phyloP scores from a whole-genome alignment of 352 stramenopile genomes.

The Phytophthora constricta region DNA sequence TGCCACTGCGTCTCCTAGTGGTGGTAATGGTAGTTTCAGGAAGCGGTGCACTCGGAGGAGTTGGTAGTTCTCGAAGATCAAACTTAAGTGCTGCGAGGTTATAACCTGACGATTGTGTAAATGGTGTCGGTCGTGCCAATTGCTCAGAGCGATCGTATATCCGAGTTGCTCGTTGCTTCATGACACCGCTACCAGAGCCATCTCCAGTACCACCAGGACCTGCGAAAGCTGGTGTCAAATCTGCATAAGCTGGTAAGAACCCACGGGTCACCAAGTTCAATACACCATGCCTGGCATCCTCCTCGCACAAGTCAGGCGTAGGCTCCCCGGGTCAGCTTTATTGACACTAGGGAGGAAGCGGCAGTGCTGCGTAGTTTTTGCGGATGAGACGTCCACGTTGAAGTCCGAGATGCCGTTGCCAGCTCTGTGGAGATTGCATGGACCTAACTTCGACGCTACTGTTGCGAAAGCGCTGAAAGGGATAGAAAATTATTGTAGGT shows the following conservation, averaged over 20 bases:
- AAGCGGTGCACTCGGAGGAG: not conserved
- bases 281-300: conserved; percentile 69
- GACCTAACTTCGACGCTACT: conserved; percentile 40
- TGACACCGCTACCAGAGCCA: conserved; percentile 46
- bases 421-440: conserved; percentile 31
- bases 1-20: conserved; percentile 17
- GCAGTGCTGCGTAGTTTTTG: conserved; percentile 51
- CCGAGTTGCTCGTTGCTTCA: conserved; percentile 55
- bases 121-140: conserved; percentile 49
- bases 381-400: conserved; percentile 52
- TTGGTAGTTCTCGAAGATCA: conserved; percentile 48
- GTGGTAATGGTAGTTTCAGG: conserved; percentile 3
- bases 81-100: conserved; percentile 85
- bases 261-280: conserved; percentile 75
- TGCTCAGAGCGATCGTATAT: conserved; percentile 72
- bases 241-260: conserved; percentile 63
- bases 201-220: conserved; percentile 22
- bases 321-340: conserved; percentile 65
- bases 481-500: too few species aligned
- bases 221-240: conserved; percentile 74
- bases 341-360: conserved; percentile 77
- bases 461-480: conserved; percentile 49
- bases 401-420: conserved; percentile 19
- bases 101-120: conserved; percentile 71
- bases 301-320: conserved; percentile 56